Conservation (phyloP, 1,284 basidiomycete genomes). For the Leccinum ponderosum region DNA sequence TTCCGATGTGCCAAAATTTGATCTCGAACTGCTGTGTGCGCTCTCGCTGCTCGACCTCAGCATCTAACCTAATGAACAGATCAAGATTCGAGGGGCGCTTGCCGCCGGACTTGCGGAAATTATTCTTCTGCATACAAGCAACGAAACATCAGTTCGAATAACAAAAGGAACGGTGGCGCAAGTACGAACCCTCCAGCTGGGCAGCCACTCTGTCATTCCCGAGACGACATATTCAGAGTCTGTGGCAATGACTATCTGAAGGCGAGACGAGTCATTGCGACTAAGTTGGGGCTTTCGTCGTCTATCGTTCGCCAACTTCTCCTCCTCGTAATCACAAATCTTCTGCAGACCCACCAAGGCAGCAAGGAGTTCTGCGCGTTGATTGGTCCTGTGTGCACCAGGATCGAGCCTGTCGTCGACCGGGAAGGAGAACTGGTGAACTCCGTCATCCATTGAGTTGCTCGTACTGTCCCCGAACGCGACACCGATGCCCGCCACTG, state of each 20-base stretch:
- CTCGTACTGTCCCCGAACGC: constrained; percentile 3
- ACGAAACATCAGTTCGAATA: neutral
- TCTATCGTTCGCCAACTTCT: neutral
- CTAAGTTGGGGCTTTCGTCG: too few species aligned
- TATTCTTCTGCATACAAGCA: neutral
- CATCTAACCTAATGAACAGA: neutral
- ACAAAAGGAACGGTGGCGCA: neutral
- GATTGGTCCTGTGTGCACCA: constrained; percentile 27
- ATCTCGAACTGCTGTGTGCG: neutral
- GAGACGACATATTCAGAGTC: neutral
- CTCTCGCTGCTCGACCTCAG: neutral
- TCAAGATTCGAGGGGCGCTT: neutral
- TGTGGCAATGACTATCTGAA: too few species aligned
- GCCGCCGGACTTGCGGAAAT: neutral
- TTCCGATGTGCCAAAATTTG: neutral
- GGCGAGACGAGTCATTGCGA: too few species aligned
- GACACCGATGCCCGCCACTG: constrained; percentile 13
- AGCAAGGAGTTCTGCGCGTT: constrained; percentile 40
- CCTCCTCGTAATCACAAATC: neutral
- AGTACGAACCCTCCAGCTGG: neutral
- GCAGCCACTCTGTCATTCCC: neutral
- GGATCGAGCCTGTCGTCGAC: constrained; percentile 29
- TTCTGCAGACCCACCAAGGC: constrained; percentile 22
- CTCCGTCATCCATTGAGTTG: neutral
- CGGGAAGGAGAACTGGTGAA: constrained; percentile 17